A percentile compares a stretch with the other conserved stretches of the same genome.
phyloP scores from a whole-genome alignment of 441 rosid genomes.

The Theobroma grandiflorum region DNA sequence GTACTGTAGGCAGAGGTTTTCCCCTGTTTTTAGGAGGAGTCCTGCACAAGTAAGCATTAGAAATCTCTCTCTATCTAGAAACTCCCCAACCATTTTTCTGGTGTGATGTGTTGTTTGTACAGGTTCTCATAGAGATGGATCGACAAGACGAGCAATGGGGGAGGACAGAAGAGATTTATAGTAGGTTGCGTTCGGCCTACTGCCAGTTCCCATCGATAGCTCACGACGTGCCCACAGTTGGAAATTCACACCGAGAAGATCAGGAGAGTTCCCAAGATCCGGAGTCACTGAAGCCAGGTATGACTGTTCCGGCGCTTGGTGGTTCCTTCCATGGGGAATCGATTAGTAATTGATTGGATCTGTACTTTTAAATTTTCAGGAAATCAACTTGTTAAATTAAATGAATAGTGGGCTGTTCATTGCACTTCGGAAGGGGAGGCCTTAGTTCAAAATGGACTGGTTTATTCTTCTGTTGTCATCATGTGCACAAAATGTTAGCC shows the following conservation, averaged over 20 bases:
- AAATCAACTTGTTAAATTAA: constrained; percentile 43
- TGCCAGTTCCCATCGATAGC: constrained; percentile 59
- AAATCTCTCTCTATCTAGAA: neutral
- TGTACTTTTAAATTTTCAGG: constrained; percentile 42
- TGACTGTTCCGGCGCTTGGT: constrained; percentile 11
- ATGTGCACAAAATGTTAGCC: too few species aligned
- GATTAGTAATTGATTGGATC: constrained; percentile 21
- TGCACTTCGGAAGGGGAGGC: constrained; percentile 29
- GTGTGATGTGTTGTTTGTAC: constrained; percentile 34
- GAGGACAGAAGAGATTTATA: constrained; percentile 59
- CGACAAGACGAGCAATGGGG: constrained; percentile 69
- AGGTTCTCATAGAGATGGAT: constrained; percentile 90
- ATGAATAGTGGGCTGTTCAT: constrained; percentile 38
- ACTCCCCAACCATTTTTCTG: constrained; percentile 6
- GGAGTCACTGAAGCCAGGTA: constrained; percentile 55
- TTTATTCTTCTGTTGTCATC: neutral
- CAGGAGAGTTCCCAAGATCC: constrained; percentile 30
- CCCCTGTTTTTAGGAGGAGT: constrained; percentile 65
- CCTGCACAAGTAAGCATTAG: constrained; percentile 66
- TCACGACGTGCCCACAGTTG: constrained; percentile 35
- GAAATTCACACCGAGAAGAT: constrained; percentile 22
- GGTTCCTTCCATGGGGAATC: constrained; percentile 10
- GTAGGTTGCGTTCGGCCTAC: constrained; percentile 62
- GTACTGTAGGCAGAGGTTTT: constrained; percentile 84
- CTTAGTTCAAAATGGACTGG: constrained; percentile 3